Evolutionary conservation across 1,139 yeast species (phyloP).

Genomic region (Komagataea norvegica): DNA sequence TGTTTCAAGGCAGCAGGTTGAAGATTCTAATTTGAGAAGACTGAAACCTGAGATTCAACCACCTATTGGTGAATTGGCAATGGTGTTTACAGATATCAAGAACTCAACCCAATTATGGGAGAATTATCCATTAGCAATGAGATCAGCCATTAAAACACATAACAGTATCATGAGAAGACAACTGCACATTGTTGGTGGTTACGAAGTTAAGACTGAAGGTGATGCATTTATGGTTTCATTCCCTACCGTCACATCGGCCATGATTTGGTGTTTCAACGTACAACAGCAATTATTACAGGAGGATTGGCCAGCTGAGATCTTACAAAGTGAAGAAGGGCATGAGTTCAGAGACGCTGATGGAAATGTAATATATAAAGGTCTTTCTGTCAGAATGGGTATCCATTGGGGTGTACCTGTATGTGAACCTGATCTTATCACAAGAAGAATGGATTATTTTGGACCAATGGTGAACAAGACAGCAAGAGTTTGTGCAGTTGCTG

Average conservation of each 20-base stretch:
- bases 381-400: slow-evolving; percentile 95
- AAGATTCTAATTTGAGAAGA: slow-evolving; percentile 77
- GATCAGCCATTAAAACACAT: slow-evolving; percentile 93
- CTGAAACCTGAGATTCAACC: slow-evolving; percentile 91
- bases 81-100: slow-evolving; percentile 96
- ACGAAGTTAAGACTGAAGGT: slow-evolving; percentile 98
- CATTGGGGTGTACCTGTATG: slow-evolving; percentile 99
- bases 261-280: slow-evolving; percentile 91
- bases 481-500: slow-evolving; percentile 90
- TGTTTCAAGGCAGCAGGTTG: slow-evolving; percentile 42
- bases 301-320: slow-evolving; percentile 94
- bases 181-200: slow-evolving; percentile 88
- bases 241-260: slow-evolving; percentile 86
- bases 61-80: slow-evolving; percentile 89
- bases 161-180: slow-evolving; percentile 93
- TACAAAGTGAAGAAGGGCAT: slow-evolving; percentile 81
- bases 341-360: slow-evolving; percentile 69
- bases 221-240: slow-evolving; percentile 99
- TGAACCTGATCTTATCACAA: slow-evolving; percentile 89
- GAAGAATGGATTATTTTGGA: slow-evolving; percentile 97
- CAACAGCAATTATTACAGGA: slow-evolving; percentile 79
- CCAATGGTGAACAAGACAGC: slow-evolving; percentile 98
- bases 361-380: slow-evolving; percentile 69
- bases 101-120: slow-evolving; percentile 95
- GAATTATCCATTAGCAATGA: slow-evolving; percentile 86